Evolutionary conservation across 2,329 filamentous ascomycete species (phyloP).

Genomic region (Stagonosporopsis cucurbitacearum): DNA sequence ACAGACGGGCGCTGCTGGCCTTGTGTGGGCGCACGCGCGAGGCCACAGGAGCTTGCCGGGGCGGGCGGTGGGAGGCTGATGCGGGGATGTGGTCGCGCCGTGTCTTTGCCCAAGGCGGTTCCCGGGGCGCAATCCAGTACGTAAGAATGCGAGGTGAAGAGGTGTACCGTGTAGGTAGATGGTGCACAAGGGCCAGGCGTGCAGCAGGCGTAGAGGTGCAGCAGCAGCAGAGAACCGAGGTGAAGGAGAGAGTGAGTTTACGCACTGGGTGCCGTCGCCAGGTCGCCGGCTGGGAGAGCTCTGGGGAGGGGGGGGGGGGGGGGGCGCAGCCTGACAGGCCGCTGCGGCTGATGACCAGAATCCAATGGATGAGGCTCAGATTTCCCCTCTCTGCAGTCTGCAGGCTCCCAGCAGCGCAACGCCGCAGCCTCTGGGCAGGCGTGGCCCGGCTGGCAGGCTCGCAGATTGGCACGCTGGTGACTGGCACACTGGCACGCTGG

Average conservation of each 20-base stretch:
- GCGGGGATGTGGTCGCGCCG: constrained; percentile 16
- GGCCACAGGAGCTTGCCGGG: constrained; percentile 16
- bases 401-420: too few species aligned
- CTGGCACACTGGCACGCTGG: too few species aligned
- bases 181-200: too few species aligned
- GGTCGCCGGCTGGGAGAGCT: constrained; percentile 4
- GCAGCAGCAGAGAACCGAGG: too few species aligned
- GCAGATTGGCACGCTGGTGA: too few species aligned
- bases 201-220: too few species aligned
- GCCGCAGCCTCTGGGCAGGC: too few species aligned
- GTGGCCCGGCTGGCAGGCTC: too few species aligned
- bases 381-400: constrained; percentile 12
- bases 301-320: too few species aligned
- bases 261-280: constrained; percentile 4
- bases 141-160: constrained; percentile 14
- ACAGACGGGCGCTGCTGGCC: constrained; percentile 5
- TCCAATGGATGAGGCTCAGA: constrained; percentile 20
- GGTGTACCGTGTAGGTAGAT: too few species aligned
- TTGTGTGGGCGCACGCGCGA: constrained; percentile 5
- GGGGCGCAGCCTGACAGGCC: constrained; percentile 21
- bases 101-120: constrained; percentile 14
- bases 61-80: constrained; percentile 20
- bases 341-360: constrained; percentile 21
- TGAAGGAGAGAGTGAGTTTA: background rate
- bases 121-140: constrained; percentile 15